phyloP scores from a whole-genome alignment of 768 basidiomycete genomes.

The Lentinula sp. region DNA sequence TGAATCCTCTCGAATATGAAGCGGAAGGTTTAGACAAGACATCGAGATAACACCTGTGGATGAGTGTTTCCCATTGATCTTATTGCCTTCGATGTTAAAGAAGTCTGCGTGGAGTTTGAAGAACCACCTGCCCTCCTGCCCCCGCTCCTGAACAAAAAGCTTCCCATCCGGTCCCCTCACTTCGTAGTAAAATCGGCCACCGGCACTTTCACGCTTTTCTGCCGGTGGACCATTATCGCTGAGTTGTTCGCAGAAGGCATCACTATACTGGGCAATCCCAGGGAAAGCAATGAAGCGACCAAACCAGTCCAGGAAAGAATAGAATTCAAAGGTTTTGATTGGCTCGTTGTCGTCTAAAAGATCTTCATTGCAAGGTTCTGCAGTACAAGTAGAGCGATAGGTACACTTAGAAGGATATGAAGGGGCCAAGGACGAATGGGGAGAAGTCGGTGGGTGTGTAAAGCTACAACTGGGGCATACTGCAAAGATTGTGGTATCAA shows the following conservation, averaged over 20 bases:
- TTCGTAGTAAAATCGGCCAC: neutral
- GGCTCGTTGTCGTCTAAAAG: neutral
- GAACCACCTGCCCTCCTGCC: neutral
- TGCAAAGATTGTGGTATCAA: neutral
- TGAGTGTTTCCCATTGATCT: neutral
- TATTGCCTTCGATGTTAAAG: neutral
- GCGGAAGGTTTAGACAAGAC: slow-evolving; percentile 2
- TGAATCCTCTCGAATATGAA: neutral
- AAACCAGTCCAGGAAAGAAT: slow-evolving; percentile 1
- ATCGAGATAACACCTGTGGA: slow-evolving; percentile 1
- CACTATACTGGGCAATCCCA: neutral
- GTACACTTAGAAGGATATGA: neutral
- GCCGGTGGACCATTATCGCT: neutral
- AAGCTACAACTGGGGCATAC: neutral
- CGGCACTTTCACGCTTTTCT: neutral
- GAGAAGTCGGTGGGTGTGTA: neutral
- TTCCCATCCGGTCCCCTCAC: neutral
- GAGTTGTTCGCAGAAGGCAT: neutral
- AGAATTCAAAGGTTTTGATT: neutral
- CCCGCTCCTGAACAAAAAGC: neutral
- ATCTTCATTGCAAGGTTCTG: neutral
- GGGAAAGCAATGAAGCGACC: neutral
- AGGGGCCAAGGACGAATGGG: neutral
- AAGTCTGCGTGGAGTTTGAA: neutral
- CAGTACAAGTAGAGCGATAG: neutral